A percentile compares a stretch with the other conserved stretches of the same genome.
These are phyloP conservation scores for Kwoniella europaea DNA, from an alignment of 768 basidiomycete genomes.

Conservation along the genomic window DNA sequence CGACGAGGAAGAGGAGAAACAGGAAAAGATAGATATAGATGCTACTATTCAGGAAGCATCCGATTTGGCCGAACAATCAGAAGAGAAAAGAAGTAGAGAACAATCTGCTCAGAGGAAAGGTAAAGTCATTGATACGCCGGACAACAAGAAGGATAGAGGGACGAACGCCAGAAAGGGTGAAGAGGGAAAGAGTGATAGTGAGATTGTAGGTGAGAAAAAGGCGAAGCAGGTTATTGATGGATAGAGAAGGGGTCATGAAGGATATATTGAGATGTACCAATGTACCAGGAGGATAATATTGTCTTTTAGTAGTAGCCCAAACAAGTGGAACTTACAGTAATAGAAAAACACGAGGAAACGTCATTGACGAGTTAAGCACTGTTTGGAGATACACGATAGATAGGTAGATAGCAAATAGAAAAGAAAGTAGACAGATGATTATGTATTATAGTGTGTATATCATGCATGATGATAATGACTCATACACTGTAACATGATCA, in stretches of 20 bases:
- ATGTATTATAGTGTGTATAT: too few species aligned
- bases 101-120: constrained; percentile 47
- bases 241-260: background rate
- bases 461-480: too few species aligned
- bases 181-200: constrained; percentile 22
- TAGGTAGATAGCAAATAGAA: too few species aligned
- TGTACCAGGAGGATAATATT: too few species aligned
- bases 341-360: too few species aligned
- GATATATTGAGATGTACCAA: too few species aligned
- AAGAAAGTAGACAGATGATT: too few species aligned
- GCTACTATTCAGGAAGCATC: constrained; percentile 55
- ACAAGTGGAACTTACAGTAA: too few species aligned
- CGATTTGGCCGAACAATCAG: constrained; percentile 48
- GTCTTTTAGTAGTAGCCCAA: too few species aligned
- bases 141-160: constrained; percentile 12
- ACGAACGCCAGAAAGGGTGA: constrained; percentile 15
- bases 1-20: background rate
- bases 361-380: too few species aligned
- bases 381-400: too few species aligned
- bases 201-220: constrained; percentile 15
- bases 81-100: constrained; percentile 40
- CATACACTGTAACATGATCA: too few species aligned
- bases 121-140: constrained; percentile 33
- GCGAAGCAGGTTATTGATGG: constrained; percentile 17
- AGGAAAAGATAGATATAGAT: constrained; percentile 49